phyloP scores from a whole-genome alignment of 148 eudicot genomes.

The Camellia lanceoleosa region DNA sequence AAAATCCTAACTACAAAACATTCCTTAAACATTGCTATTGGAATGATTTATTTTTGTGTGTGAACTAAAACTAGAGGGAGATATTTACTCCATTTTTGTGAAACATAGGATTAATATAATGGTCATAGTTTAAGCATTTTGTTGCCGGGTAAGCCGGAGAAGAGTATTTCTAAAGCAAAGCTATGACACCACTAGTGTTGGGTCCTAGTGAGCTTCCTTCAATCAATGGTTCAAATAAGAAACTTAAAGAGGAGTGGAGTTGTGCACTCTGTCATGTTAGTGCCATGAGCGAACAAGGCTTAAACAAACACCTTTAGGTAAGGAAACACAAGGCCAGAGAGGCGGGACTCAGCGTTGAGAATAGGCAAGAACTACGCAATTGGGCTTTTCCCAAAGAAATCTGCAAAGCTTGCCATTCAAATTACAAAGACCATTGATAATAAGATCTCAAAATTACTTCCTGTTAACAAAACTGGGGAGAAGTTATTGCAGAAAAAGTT shows the following conservation, averaged over 20 bases:
- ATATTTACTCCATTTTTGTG: background rate
- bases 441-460: background rate
- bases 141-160: slow-evolving; percentile 52
- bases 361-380: slow-evolving; percentile 31
- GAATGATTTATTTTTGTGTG: background rate
- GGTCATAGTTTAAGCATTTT: slow-evolving; percentile 6
- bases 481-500: background rate
- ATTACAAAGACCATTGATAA: background rate
- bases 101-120: too few species aligned
- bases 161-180: slow-evolving; percentile 32
- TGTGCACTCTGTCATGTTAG: slow-evolving; percentile 57
- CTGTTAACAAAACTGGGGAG: background rate
- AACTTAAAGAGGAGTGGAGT: slow-evolving; percentile 47
- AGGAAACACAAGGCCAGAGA: slow-evolving; percentile 55
- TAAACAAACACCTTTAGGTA: slow-evolving; percentile 54
- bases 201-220: slow-evolving; percentile 21
- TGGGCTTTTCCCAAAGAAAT: slow-evolving; percentile 32
- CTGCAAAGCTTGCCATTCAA: slow-evolving; percentile 11
- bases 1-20: background rate
- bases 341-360: slow-evolving; percentile 28
- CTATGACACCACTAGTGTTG: slow-evolving; percentile 23
- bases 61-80: background rate
- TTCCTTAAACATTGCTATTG: too few species aligned
- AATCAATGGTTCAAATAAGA: slow-evolving; percentile 27
- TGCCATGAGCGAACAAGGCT: slow-evolving; percentile 44